phyloP scores from a whole-genome alignment of 192 early-diverging fungal species.

The Thoreauomyces humboldtii region DNA sequence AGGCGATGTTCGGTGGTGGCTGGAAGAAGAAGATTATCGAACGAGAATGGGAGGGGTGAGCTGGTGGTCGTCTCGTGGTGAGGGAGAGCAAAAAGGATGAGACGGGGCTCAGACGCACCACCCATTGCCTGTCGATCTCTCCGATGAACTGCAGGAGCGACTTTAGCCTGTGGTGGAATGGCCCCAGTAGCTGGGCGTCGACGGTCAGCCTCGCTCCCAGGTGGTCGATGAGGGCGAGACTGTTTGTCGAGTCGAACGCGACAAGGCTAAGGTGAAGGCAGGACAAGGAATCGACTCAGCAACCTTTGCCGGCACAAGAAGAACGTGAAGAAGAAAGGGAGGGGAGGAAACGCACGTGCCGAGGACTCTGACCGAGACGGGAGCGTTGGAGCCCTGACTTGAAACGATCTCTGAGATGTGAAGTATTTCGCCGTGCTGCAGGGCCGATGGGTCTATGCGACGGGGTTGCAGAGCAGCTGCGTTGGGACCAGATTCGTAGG shows the following conservation, averaged over 20 bases:
- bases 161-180: constrained; percentile 26
- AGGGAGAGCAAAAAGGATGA: not conserved
- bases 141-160: constrained; percentile 36
- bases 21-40: no score
- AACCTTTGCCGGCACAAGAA: not conserved
- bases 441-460: no score
- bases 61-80: no score
- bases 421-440: not conserved
- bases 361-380: constrained; percentile 23
- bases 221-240: constrained; percentile 22
- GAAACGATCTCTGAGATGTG: constrained; percentile 5
- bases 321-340: not conserved
- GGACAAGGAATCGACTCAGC: not conserved
- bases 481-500: no score
- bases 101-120: not conserved
- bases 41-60: no score
- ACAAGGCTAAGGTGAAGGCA: not conserved
- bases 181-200: constrained; percentile 33
- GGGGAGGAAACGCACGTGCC: constrained; percentile 18
- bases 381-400: not conserved
- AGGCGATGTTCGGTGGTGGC: not conserved
- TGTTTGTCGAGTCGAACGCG: constrained; percentile 11
- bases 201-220: constrained; percentile 14
- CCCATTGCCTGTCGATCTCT: constrained; percentile 21
- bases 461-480: no score